phyloP scores from a whole-genome alignment of 306 rosid species.

The Adenanthera pavonina region DNA sequence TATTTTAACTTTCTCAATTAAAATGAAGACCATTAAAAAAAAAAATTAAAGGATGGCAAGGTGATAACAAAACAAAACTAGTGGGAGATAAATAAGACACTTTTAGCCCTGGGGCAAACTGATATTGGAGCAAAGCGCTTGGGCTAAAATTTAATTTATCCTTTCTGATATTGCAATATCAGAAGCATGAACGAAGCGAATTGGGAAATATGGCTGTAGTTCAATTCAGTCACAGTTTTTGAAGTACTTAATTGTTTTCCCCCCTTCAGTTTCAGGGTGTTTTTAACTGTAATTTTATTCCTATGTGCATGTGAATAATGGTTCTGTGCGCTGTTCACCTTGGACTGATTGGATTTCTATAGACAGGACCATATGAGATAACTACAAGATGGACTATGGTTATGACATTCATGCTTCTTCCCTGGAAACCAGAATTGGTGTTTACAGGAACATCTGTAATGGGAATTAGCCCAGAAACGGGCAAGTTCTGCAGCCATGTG shows the following conservation, averaged over 20 bases:
- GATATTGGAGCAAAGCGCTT: no score
- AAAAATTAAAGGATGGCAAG: no score
- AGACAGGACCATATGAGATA: constrained; percentile 93
- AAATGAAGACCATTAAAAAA: no score
- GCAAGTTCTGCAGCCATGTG: constrained; percentile 89
- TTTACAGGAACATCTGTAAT: constrained; percentile 85
- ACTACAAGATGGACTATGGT: constrained; percentile 97
- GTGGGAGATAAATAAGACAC: no score
- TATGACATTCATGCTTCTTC: constrained; percentile 78
- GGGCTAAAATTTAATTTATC: no score
- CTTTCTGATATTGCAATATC: background rate
- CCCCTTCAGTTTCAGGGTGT: background rate
- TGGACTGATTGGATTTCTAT: constrained; percentile 54
- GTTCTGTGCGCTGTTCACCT: background rate
- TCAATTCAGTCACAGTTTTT: background rate
- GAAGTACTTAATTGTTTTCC: background rate
- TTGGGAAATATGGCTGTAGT: no score
- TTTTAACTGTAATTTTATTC: background rate
- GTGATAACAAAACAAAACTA: no score
- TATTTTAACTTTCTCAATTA: background rate
- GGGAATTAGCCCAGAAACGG: constrained; percentile 86
- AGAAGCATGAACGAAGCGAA: background rate
- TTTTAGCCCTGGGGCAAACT: no score
- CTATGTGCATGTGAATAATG: background rate
- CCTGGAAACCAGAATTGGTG: constrained; percentile 92